These are phyloP conservation scores for Amphicarpaea edgeworthii DNA, from an alignment of 306 rosid species.

Conservation along the genomic window DNA sequence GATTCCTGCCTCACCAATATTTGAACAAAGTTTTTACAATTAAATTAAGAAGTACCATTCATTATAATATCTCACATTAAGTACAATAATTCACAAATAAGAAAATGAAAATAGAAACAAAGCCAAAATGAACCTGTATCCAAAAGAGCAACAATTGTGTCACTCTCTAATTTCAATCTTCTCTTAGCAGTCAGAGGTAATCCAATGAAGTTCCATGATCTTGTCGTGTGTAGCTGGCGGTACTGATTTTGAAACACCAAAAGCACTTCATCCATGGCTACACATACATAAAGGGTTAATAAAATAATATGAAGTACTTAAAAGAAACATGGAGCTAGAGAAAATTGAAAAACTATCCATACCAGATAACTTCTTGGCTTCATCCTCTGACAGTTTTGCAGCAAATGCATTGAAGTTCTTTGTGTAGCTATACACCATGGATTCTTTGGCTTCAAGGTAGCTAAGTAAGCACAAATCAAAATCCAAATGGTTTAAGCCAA, in stretches of 20 bases:
- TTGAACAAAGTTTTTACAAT: neutral
- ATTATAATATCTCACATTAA: neutral
- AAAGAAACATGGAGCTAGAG: slow-evolving; percentile 5
- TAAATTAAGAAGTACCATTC: slow-evolving; percentile 7
- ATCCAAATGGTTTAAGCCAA: slow-evolving; percentile 5
- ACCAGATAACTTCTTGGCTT: slow-evolving; percentile 72
- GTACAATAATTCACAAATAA: neutral
- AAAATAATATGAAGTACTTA: neutral
- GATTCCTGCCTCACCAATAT: slow-evolving; percentile 59
- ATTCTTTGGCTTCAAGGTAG: slow-evolving; percentile 62
- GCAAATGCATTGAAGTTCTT: slow-evolving; percentile 92
- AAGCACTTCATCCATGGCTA: slow-evolving; percentile 67
- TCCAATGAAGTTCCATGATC: slow-evolving; percentile 91
- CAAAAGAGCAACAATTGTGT: slow-evolving; percentile 69
- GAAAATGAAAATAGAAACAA: neutral
- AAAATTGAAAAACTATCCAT: slow-evolving; percentile 21
- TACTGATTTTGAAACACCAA: slow-evolving; percentile 66
- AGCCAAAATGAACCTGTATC: slow-evolving; percentile 70
- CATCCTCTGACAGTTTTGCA: slow-evolving; percentile 73
- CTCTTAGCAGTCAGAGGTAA: slow-evolving; percentile 67
- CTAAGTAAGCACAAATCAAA: slow-evolving; percentile 48
- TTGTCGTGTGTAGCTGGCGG: slow-evolving; percentile 82
- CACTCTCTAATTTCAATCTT: slow-evolving; percentile 59
- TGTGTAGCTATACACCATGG: slow-evolving; percentile 78
- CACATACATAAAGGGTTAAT: neutral